Evolutionary conservation across 768 basidiomycete genomes (phyloP).

Genomic region (Tubosaeta sp.): DNA sequence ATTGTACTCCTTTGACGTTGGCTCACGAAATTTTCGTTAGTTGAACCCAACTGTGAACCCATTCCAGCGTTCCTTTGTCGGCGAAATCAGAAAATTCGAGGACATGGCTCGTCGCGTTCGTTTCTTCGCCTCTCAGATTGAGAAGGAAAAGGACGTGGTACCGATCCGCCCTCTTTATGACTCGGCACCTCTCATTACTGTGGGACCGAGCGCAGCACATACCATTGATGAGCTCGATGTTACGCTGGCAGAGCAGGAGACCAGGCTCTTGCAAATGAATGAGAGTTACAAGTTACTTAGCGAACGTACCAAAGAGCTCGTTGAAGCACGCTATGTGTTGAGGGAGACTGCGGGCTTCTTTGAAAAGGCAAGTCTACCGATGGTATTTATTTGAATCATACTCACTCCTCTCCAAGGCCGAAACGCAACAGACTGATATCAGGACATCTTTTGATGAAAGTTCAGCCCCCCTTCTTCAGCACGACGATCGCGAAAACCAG

Average conservation of each 20-base stretch:
- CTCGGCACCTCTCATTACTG: slow-evolving; percentile 79
- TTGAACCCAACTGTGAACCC: slow-evolving; percentile 93
- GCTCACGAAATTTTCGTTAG: slow-evolving; percentile 38
- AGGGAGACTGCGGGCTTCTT: slow-evolving; percentile 97
- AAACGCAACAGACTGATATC: slow-evolving; percentile 73
- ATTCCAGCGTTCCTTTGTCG: slow-evolving; percentile 97
- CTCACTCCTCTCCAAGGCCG: slow-evolving; percentile 50
- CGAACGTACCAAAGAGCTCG: slow-evolving; percentile 78
- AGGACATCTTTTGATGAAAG: slow-evolving; percentile 90
- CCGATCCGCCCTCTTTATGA: slow-evolving; percentile 84
- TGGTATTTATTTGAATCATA: neutral
- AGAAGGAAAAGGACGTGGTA: slow-evolving; percentile 78
- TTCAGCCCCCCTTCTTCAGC: slow-evolving; percentile 84
- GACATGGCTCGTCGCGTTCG: slow-evolving; percentile 95
- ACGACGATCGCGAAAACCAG: slow-evolving; percentile 79
- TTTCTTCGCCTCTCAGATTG: slow-evolving; percentile 83
- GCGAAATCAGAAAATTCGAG: slow-evolving; percentile 90
- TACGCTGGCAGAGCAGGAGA: slow-evolving; percentile 82
- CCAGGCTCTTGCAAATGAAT: slow-evolving; percentile 84
- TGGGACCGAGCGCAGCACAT: slow-evolving; percentile 90
- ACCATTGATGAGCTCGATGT: slow-evolving; percentile 91
- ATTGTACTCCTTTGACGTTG: neutral
- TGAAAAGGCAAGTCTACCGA: slow-evolving; percentile 54
- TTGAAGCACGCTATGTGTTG: slow-evolving; percentile 93
- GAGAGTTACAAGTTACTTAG: slow-evolving; percentile 85